These are phyloP conservation scores for Inga leiocalycina DNA, from an alignment of 306 rosid genomes.

Conservation along the genomic window DNA sequence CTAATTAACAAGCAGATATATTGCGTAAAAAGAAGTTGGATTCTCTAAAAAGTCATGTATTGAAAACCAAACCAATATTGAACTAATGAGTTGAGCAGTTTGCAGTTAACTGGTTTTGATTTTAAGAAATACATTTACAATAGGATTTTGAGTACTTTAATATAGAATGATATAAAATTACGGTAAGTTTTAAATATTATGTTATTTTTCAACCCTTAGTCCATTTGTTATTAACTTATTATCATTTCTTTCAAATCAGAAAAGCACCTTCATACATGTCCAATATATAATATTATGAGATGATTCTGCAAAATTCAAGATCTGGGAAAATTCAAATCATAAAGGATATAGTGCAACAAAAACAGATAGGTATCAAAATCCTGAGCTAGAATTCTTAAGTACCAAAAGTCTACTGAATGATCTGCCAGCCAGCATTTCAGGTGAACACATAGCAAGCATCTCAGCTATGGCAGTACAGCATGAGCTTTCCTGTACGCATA, in stretches of 20 bases:
- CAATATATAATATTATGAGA: background rate
- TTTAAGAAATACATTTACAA: background rate
- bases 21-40: background rate
- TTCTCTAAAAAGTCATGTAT: background rate
- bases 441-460: conserved; percentile 61
- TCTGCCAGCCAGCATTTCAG: conserved; percentile 66
- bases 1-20: background rate
- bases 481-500: conserved; percentile 62
- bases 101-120: background rate
- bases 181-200: background rate
- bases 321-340: background rate
- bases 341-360: background rate
- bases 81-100: background rate
- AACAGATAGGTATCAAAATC: conserved; percentile 8
- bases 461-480: conserved; percentile 76
- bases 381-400: conserved; percentile 29
- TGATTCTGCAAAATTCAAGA: background rate
- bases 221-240: background rate
- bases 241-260: background rate
- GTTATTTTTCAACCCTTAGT: background rate
- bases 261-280: background rate
- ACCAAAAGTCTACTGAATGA: conserved; percentile 84
- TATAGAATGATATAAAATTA: background rate
- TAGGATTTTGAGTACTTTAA: background rate
- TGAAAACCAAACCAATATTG: background rate